Base-by-base conservation (phyloP, 2,329 filamentous ascomycete species). In the Amylocarpus encephaloides region DNA sequence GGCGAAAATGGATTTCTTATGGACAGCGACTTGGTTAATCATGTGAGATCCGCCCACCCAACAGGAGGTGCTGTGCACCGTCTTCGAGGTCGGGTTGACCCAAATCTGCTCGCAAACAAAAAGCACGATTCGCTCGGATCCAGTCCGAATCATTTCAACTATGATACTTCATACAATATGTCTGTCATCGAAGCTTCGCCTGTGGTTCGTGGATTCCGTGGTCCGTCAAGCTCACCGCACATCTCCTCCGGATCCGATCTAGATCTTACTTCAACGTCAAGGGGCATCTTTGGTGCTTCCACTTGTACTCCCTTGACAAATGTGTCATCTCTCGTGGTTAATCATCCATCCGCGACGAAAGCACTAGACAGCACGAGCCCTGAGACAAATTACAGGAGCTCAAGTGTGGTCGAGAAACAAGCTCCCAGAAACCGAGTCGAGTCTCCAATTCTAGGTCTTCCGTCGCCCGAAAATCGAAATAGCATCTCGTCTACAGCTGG, bases 1-100 rank as follows among this genome's bases (percentile, higher is more conserved):
- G 62, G 62, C 11, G 56, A 57, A 19, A 39, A 55, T 35, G 62
- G 62, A 9, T 64, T 51, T 45, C 62, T 62, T 41, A 56, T 57
- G 49, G 54, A 59, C 32, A 38, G 43, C 34, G 58, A 62, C 42
- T 46, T 64, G 11, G 48, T 62, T 22, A 54, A 50, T 10, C 62
- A 64, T 57, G 60, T 62, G 13, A 57, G 48, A 39, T 35, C 19
- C 32, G 35, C 46, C 4, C 62, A 64, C 52, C 58, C 57, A 18
- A 50, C 36, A 22, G 46, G 38, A 40, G 51, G 36, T 32, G 55
- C 60, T 39, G 35, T 62, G 18, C 47, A 56, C 35, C 50, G 60
- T 35, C 52, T 64, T 41, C 50, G 56, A 46, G 54, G 55, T 19
- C 59, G 60, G 34, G 57, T 62, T 11, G 56, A 57, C 40, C 34